phyloP scores from a whole-genome alignment of 495 filamentous ascomycete species.

The Tuber indicum region DNA sequence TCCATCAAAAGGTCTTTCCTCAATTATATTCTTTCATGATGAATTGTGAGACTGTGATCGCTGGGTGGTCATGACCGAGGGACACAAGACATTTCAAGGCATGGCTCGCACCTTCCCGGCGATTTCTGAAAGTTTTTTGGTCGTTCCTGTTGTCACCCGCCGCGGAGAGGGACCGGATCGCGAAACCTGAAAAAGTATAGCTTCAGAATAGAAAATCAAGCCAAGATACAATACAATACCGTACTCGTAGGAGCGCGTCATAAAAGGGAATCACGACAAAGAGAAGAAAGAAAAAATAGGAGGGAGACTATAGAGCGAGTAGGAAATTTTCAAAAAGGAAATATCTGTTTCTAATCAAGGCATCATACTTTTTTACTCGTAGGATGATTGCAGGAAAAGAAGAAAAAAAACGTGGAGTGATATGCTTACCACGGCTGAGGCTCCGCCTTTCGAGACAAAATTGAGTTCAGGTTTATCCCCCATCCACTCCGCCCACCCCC shows the following conservation, averaged over 20 bases:
- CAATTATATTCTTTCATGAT: not conserved
- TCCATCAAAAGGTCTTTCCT: not conserved
- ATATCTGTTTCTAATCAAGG: not conserved
- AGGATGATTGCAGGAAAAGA: not conserved
- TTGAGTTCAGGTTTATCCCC: not conserved
- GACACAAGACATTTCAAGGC: not conserved
- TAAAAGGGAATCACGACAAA: not conserved
- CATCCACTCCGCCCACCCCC: not conserved
- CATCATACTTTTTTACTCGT: not conserved
- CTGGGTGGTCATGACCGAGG: not conserved
- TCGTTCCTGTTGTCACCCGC: not conserved
- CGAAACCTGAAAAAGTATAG: not conserved
- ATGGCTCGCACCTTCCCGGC: not conserved
- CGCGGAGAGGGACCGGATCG: not conserved
- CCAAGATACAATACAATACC: not conserved
- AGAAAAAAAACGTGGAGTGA: not conserved
- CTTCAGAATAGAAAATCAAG: not conserved
- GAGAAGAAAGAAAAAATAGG: not conserved
- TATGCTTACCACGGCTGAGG: not conserved
- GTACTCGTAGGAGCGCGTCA: not conserved
- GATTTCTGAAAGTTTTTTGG: not conserved
- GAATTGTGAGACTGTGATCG: not conserved
- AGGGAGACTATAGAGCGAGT: not conserved
- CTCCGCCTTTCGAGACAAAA: not conserved
- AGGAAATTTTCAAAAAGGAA: not conserved